Base-by-base conservation (phyloP, 1,284 basidiomycete species). In the Tremellales sp. region DNA sequence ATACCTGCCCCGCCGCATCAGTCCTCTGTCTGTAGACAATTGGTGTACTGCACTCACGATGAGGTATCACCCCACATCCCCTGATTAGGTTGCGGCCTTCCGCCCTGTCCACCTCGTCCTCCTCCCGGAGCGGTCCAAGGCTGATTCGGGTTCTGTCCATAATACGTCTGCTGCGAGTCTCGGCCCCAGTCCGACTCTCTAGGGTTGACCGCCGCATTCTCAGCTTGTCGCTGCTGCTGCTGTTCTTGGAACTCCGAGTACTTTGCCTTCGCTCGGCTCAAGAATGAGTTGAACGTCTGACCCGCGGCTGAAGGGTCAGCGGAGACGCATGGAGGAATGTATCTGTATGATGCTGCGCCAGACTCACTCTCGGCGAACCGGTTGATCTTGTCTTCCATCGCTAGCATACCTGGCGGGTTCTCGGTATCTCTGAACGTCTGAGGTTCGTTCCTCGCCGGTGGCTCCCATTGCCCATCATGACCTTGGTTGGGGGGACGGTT, bases 361-460 rank as follows among this genome's bases (percentile, higher is more conserved):
- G 15, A 62, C 67, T 40, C 46, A 70, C 69, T 61, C 51, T 73
- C 70, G 1, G 70, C 71, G 48, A 65, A 64, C 43, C 62, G 57
- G 36, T 62, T 62, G 1, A 73, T 55, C 53, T 64, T 68, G 43
- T 74, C 70, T 51, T 74, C 72, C 17, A 74, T 44, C 22, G 56
- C 58, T 22, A 69, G 49, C 60, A 68, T 64, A 8, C 67, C 67
- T 0, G 62, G 35, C 12, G 39, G 27, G 23, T 31, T 24, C 36
- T 39, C 47, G 17, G 24, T 21, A 42, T 39, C 23, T 40, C 26
- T n/a, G 31, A 46, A 26, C 36, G 46, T 12, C 17, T 39, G 42
- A 25, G 45, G 35, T 13, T 41, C 15, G 23, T 43, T 46, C 2
- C 39, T 35, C 13, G 46, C 43, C 29, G 22, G 35, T 23, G 33